Evolutionary conservation across 2,329 filamentous ascomycete genomes (phyloP).

Genomic region (Talaromyces sp.): DNA sequence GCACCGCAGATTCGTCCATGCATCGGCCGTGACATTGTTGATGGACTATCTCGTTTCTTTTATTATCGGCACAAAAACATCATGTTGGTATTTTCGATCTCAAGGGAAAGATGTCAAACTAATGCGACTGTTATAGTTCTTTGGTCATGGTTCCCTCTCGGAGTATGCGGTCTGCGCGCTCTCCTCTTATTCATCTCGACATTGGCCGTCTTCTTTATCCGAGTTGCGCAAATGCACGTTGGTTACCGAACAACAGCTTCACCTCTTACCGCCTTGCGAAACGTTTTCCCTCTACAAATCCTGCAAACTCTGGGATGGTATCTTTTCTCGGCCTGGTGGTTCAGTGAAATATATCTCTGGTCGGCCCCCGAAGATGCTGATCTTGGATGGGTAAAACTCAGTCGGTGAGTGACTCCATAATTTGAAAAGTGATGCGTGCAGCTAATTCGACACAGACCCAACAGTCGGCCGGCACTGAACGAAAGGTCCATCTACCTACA

Average conservation of each 20-base stretch:
- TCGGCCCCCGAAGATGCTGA: slow-evolving; percentile 60
- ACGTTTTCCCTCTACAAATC: slow-evolving; percentile 59
- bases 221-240: slow-evolving; percentile 79
- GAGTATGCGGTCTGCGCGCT: slow-evolving; percentile 71
- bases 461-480: slow-evolving; percentile 74
- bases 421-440: not conserved
- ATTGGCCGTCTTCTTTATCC: slow-evolving; percentile 77
- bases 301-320: slow-evolving; percentile 75
- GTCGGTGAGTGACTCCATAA: slow-evolving; percentile 52
- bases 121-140: slow-evolving; percentile 54
- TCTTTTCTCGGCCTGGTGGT: slow-evolving; percentile 71
- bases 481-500: slow-evolving; percentile 82
- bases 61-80: slow-evolving; percentile 66
- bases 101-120: not conserved
- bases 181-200: slow-evolving; percentile 72
- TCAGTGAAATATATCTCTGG: slow-evolving; percentile 78
- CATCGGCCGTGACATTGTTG: slow-evolving; percentile 66
- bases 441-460: slow-evolving; percentile 34
- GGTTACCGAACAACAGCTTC: slow-evolving; percentile 70
- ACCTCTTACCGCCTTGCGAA: slow-evolving; percentile 62
- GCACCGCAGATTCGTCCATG: slow-evolving; percentile 81
- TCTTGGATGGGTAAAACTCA: slow-evolving; percentile 71
- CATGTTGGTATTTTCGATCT: slow-evolving; percentile 54
- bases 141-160: slow-evolving; percentile 84
- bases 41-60: slow-evolving; percentile 74